Evolutionary conservation across 1,284 basidiomycete genomes (phyloP).

Genomic region (Tilletia horrida): DNA sequence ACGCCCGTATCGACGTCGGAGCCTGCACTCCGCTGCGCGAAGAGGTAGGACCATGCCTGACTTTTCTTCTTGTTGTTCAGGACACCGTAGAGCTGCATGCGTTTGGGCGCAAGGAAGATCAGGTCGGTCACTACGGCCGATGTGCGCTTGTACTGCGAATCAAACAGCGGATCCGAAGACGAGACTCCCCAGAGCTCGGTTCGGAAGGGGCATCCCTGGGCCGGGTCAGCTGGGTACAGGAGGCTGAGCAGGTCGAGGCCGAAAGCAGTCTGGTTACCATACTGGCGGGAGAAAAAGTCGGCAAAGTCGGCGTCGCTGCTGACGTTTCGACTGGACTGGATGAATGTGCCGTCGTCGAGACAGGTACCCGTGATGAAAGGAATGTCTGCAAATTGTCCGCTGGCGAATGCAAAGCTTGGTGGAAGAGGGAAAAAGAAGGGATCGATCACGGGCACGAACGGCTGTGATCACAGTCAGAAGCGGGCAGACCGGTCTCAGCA

Average conservation of each 20-base stretch:
- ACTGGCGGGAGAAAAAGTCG: conserved; percentile 30
- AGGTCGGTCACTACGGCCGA: conserved; percentile 1
- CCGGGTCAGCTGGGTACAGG: conserved; percentile 27
- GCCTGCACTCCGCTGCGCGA: background rate
- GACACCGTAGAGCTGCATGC: conserved; percentile 4
- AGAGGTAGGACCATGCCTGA: conserved; percentile 5
- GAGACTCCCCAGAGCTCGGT: conserved; percentile 16
- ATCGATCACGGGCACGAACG: conserved; percentile 32
- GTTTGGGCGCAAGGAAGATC: conserved; percentile 8
- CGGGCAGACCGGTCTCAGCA: too few species aligned
- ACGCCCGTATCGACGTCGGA: background rate
- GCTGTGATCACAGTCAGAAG: background rate
- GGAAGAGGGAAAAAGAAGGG: conserved; percentile 30
- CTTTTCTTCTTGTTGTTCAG: conserved; percentile 10
- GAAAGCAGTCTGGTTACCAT: conserved; percentile 25
- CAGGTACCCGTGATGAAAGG: conserved; percentile 35
- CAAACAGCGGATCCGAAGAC: background rate
- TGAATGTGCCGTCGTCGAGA: conserved; percentile 35
- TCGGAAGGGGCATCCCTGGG: conserved; percentile 29
- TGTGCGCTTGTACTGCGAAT: conserved; percentile 7
- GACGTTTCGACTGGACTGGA: conserved; percentile 24
- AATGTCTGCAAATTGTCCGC: conserved; percentile 32
- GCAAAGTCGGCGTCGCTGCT: conserved; percentile 27
- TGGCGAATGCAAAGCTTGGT: conserved; percentile 26
- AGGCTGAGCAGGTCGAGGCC: conserved; percentile 24